A percentile compares a stretch with the other conserved stretches of the same genome.
These are phyloP conservation scores for Trichophyton benhamiae DNA, from an alignment of 2,329 filamentous ascomycete species.

Conservation along the genomic window DNA sequence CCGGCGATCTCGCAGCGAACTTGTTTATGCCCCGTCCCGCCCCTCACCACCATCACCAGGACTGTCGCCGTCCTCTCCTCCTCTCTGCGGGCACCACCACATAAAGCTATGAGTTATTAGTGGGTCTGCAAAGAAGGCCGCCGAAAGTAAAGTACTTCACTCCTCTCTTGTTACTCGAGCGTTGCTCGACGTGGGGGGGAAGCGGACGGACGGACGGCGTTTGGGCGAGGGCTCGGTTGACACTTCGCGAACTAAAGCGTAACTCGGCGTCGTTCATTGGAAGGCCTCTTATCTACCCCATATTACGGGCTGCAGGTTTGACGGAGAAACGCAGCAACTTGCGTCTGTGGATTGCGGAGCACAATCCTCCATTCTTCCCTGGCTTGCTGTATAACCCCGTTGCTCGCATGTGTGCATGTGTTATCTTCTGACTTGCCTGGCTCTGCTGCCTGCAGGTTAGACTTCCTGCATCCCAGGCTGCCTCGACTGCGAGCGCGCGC, in stretches of 20 bases:
- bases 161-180: background rate
- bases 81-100: too few relatives aligned
- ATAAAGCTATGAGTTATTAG: too few relatives aligned
- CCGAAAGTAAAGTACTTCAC: too few relatives aligned
- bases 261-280: background rate
- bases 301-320: background rate
- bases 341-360: background rate
- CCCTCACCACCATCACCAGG: background rate
- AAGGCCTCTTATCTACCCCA: background rate
- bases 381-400: too few relatives aligned
- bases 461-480: background rate
- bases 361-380: background rate
- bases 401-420: background rate
- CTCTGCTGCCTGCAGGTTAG: background rate
- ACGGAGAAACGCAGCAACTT: background rate
- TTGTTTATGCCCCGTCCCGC: background rate
- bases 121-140: too few relatives aligned
- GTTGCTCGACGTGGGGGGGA: background rate
- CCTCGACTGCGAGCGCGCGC: background rate
- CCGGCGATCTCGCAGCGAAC: background rate
- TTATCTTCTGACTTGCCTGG: slow-evolving; percentile 1
- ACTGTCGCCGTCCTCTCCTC: too few relatives aligned
- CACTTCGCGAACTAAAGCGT: background rate
- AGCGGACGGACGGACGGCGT: background rate
- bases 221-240: background rate